phyloP scores from a whole-genome alignment of 305 asterid genomes.

The Solanum hybrid region DNA sequence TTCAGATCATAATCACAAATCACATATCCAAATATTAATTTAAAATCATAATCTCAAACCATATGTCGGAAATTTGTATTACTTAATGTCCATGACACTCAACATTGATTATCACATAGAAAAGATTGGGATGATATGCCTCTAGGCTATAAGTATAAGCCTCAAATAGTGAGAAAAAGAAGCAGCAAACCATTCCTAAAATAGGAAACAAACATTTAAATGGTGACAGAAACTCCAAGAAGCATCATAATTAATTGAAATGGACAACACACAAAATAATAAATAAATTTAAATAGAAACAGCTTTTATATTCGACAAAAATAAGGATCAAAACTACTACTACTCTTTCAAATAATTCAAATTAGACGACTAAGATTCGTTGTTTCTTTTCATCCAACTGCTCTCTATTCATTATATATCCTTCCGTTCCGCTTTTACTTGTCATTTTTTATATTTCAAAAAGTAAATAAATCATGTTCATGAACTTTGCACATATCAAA shows the following conservation, averaged over 20 bases:
- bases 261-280: not conserved
- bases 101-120: not conserved
- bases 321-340: not conserved
- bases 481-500: not conserved
- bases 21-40: not conserved
- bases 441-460: not conserved
- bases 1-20: not conserved
- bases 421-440: not conserved
- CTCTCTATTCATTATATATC: not conserved
- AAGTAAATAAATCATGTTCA: not conserved
- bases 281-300: not conserved
- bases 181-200: not conserved
- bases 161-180: not conserved
- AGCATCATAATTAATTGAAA: slow-evolving; percentile 2
- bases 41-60: not conserved
- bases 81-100: not conserved
- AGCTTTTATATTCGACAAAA: not conserved
- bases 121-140: not conserved
- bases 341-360: not conserved
- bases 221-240: not conserved
- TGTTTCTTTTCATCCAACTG: not conserved
- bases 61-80: accelerated
- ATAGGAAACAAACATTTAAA: not conserved
- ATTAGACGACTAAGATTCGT: not conserved
- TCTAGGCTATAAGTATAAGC: not conserved